Conservation (phyloP, 2,329 filamentous ascomycete species). For the Sporothrix schenckii region DNA sequence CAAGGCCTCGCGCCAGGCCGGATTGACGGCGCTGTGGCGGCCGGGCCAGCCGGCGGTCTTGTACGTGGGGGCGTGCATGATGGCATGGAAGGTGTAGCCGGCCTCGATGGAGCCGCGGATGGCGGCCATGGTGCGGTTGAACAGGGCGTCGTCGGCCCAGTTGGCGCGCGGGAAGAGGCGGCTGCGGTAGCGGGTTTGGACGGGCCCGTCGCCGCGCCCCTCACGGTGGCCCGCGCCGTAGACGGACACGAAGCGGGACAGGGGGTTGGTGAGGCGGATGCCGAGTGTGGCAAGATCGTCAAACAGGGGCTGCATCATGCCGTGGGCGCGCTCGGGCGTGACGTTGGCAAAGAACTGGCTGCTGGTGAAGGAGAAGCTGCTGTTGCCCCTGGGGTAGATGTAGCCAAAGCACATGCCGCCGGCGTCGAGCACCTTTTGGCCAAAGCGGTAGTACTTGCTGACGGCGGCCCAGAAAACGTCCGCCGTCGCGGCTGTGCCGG, state of each 20-base stretch:
- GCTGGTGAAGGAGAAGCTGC: slow-evolving; percentile 38
- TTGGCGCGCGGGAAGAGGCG: slow-evolving; percentile 45
- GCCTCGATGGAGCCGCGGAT: slow-evolving; percentile 43
- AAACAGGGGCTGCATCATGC: slow-evolving; percentile 42
- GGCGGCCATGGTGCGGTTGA: slow-evolving; percentile 40
- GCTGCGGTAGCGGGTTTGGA: slow-evolving; percentile 40
- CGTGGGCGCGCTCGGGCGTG: slow-evolving; percentile 39
- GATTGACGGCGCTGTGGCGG: slow-evolving; percentile 36
- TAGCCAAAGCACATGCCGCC: slow-evolving; percentile 39
- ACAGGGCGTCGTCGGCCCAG: slow-evolving; percentile 39
- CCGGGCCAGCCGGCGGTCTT: slow-evolving; percentile 36
- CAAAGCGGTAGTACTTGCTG: slow-evolving; percentile 37
- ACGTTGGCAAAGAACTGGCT: slow-evolving; percentile 40
- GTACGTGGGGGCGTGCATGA: slow-evolving; percentile 42
- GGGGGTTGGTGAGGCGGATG: slow-evolving; percentile 37
- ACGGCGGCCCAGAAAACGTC: slow-evolving; percentile 39
- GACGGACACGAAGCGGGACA: slow-evolving; percentile 18
- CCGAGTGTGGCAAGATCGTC: slow-evolving; percentile 42
- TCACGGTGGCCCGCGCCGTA: slow-evolving; percentile 35
- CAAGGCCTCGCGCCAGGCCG: slow-evolving; percentile 38
- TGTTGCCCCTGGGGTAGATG: slow-evolving; percentile 39
- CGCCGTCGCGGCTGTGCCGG: slow-evolving; percentile 24
- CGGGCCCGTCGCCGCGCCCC: slow-evolving; percentile 34
- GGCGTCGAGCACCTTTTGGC: slow-evolving; percentile 35
- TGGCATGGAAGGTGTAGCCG: slow-evolving; percentile 44